phyloP scores from a whole-genome alignment of 1,139 yeast genomes.

The Kodamaea plutei region DNA sequence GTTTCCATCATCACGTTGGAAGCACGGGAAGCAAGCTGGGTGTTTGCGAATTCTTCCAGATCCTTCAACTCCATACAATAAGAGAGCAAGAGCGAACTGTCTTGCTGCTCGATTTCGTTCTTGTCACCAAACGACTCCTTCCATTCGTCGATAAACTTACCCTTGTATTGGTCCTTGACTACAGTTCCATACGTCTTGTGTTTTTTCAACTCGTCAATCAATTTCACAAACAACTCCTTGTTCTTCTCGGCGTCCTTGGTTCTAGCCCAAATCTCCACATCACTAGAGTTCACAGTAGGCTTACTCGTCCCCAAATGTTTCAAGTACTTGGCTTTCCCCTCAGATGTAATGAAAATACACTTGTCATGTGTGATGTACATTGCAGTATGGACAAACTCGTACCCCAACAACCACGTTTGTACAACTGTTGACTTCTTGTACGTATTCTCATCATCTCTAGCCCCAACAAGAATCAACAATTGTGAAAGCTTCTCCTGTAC shows the following conservation, averaged over 20 bases:
- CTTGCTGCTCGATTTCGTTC: constrained; percentile 17
- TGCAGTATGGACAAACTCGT: constrained; percentile 90
- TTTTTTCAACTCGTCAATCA: constrained; percentile 47
- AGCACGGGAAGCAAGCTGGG: constrained; percentile 72
- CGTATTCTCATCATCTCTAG: constrained; percentile 82
- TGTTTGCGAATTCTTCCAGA: constrained; percentile 63
- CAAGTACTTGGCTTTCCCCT: constrained; percentile 83
- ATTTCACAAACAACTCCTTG: constrained; percentile 57
- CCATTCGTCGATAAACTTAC: constrained; percentile 84
- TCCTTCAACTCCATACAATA: constrained; percentile 71
- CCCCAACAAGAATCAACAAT: constrained; percentile 70
- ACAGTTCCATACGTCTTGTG: constrained; percentile 54
- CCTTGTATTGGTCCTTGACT: constrained; percentile 71
- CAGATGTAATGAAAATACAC: constrained; percentile 69
- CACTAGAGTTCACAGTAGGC: constrained; percentile 36
- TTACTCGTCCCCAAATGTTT: constrained; percentile 41
- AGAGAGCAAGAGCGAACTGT: constrained; percentile 45
- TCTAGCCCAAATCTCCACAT: constrained; percentile 70
- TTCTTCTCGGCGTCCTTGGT: constrained; percentile 80
- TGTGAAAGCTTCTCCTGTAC: constrained; percentile 40
- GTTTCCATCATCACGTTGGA: constrained; percentile 78
- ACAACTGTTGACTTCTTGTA: constrained; percentile 84
- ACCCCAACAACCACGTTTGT: constrained; percentile 91
- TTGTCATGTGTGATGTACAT: constrained; percentile 61
- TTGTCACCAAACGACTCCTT: constrained; percentile 46